Base-by-base conservation (phyloP, 805 yeast species). In the Pichia sporocuriosa region DNA sequence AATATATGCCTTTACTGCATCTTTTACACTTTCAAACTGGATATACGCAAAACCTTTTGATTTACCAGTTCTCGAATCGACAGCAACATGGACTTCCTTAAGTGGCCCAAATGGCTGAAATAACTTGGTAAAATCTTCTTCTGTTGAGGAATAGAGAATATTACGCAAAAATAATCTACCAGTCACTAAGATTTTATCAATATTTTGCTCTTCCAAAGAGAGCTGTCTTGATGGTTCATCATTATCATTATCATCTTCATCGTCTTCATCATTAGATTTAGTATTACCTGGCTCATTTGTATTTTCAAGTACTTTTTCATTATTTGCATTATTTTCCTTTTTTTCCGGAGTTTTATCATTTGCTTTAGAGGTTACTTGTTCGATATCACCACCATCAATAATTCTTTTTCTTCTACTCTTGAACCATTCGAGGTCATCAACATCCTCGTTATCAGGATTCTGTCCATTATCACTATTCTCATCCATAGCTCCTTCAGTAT, bases 31-130 rank as follows among this genome's bases (percentile, higher is more conserved):
- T n/a, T 61, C 65, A 56, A 83, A 93, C 57, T 81, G 78, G 11
- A 88, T 71, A 55, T 89, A 89, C 0, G 93, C 96, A 61, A 87
- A 86, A 0, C 98, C 98, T 62, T 93, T 93, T 1, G 96, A 82
- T 52, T 79, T 75, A 10, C 95, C 94, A 0, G 94, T 85, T 64
- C 93, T 76, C 4, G 94, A 81, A 57, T 90, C 97, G 28, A 88
- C 61, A 1, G 98, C 96, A 53, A 93, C 69, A 61, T 93, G 98
- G 2, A 87, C 95, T 63, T 93, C 97, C 49, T 80, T 85, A 29
- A 88, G 59, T 6, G 66, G 65, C 9, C 98, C 98, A 58, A 65
- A 93, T 3, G 67, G 58, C 5, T 69, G 48, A 54, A 93, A 89
- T 20, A 88, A 66, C 2, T 70, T 65, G 25, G 66, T 63, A 58